These are phyloP conservation scores for Cyphellophora attinorum DNA, from an alignment of 2,329 filamentous ascomycete genomes.

Conservation along the genomic window DNA sequence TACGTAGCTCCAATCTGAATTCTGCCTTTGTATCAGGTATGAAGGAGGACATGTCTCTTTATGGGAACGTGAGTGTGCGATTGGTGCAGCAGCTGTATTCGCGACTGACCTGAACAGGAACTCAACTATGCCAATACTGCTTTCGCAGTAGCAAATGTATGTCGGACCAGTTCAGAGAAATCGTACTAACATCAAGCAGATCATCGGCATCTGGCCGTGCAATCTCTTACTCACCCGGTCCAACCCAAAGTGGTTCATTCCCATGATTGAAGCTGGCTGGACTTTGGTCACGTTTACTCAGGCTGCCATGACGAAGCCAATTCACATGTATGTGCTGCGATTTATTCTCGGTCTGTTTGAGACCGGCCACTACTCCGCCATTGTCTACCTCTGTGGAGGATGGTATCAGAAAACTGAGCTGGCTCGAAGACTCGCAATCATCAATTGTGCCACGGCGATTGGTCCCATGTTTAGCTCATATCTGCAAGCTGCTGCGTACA, in stretches of 20 bases:
- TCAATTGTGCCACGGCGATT: slow-evolving; percentile 2
- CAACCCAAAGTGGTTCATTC: slow-evolving; percentile 3
- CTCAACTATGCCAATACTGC: slow-evolving; percentile 27
- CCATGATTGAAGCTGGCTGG: slow-evolving; percentile 1
- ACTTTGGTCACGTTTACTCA: slow-evolving; percentile 2
- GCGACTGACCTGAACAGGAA: slow-evolving; percentile 17
- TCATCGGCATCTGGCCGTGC: slow-evolving; percentile 1
- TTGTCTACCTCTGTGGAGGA: slow-evolving; percentile 2
- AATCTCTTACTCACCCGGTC: slow-evolving; percentile 1
- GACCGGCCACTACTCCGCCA: slow-evolving; percentile 3
- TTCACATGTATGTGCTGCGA: slow-evolving; percentile 2
- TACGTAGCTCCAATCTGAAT: slow-evolving; percentile 1
- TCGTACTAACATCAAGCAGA: too few relatives aligned
- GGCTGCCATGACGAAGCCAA: slow-evolving; percentile 1
- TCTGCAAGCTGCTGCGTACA: slow-evolving; percentile 45
- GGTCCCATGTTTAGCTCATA: slow-evolving; percentile 46
- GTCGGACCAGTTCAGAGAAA: too few relatives aligned
- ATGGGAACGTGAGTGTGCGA: slow-evolving; percentile 29
- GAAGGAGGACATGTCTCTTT: slow-evolving; percentile 39
- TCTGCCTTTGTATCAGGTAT: slow-evolving; percentile 8
- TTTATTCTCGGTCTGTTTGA: slow-evolving; percentile 1
- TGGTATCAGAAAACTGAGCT: slow-evolving; percentile 4
- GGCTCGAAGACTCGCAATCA: slow-evolving; percentile 1
- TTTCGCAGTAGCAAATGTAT: slow-evolving; percentile 2
- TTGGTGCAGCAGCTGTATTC: too few relatives aligned